Base-by-base conservation (phyloP, 352 stramenopile species). In the Phytophthora meadii region DNA sequence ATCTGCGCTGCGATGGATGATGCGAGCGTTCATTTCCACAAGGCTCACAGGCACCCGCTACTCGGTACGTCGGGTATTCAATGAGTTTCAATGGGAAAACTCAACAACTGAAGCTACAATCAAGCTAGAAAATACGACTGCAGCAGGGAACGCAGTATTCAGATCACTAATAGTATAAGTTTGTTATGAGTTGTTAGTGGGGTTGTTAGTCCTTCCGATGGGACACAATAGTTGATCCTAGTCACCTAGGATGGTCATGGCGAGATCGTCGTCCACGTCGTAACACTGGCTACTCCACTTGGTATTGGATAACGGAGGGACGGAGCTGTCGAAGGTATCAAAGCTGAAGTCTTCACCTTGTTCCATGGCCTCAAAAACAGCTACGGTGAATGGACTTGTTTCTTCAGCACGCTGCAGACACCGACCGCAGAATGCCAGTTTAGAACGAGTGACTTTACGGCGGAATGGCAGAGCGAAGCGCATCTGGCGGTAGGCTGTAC, bases 1-100 rank as follows among this genome's bases (percentile, higher is more conserved):
- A 55, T 77, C n/a, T 81, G 72, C 34, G 68, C 68, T 2, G 72
- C 72, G 11, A 77, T 81, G 68, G 72, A 81, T 46, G 72, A 77
- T 44, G 68, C 67, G 11, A 76, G 52, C 45, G 61, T 68, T 14
- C 69, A 73, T 47, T 67, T 70, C 45, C 52, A 70, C 54, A 65
- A 67, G 27, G 30, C 53, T 3, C 57, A 72, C 28, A 46, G 37
- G 39, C 57, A 70, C 45, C 57, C 64, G 7, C 19, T 65, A 25
- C 54, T 74, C 17, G 49, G 53, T 0, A 65, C 46, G n/a, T 65
- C 54, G 30, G 53, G 65, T 5, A 61, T 61, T 40, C 48, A 73
- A 61, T 72, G 15, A 55, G n/a, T 52, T 36, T 36, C 9, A 36
- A 36, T 36, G 30, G 30, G 30, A 36, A 36, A 36, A 36, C 9